Conservation (phyloP, 495 filamentous ascomycete genomes). For the Filosporella fistucella region DNA sequence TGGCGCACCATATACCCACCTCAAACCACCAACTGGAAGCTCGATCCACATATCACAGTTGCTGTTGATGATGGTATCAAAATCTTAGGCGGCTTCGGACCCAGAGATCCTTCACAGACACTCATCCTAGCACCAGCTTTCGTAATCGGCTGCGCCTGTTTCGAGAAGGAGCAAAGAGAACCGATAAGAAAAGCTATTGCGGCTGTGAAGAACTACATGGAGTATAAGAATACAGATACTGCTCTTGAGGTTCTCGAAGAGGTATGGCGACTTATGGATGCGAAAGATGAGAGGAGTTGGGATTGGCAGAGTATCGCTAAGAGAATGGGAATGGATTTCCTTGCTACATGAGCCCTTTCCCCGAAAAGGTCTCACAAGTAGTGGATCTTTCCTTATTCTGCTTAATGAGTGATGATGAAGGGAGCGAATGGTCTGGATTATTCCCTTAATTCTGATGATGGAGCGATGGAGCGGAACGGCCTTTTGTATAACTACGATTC, state of each 20-base stretch:
- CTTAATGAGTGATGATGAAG: too few species aligned
- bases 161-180: constrained; percentile 62
- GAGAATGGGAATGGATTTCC: constrained; percentile 75
- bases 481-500: too few species aligned
- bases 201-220: constrained; percentile 69
- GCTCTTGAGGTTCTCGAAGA: constrained; percentile 71
- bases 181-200: constrained; percentile 65
- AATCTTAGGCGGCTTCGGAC: constrained; percentile 56
- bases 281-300: constrained; percentile 70
- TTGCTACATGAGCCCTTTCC: constrained; percentile 57
- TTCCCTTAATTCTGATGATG: too few species aligned
- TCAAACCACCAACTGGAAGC: constrained; percentile 25
- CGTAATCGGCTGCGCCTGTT: constrained; percentile 82
- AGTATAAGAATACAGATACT: constrained; percentile 75
- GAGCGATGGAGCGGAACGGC: too few species aligned
- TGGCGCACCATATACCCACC: constrained; percentile 79
- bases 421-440: too few species aligned
- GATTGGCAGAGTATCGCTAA: constrained; percentile 85
- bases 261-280: constrained; percentile 81
- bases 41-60: constrained; percentile 56
- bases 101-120: constrained; percentile 56
- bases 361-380: too few species aligned
- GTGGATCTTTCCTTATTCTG: too few species aligned
- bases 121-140: constrained; percentile 87
- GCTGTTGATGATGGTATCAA: constrained; percentile 77